A percentile compares a stretch with the other conserved stretches of the same genome.
Conservation (phyloP, 2,329 filamentous ascomycete genomes). For the Massarina eburnea region DNA sequence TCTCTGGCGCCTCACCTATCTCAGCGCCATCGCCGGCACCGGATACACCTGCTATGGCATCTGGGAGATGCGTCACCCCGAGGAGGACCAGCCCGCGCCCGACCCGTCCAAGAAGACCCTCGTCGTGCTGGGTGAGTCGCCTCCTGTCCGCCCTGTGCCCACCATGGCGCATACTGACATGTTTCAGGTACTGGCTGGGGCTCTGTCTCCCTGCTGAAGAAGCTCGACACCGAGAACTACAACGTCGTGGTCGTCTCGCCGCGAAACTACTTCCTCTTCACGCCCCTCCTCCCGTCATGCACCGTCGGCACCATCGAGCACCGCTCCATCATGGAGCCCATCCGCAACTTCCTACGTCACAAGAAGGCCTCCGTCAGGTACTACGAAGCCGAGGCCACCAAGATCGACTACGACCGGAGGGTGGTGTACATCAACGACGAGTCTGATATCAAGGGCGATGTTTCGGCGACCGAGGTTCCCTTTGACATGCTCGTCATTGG, state of each 20-base stretch:
- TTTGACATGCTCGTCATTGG: constrained; percentile 99
- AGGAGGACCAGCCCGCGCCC: constrained; percentile 71
- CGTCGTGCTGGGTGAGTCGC: constrained; percentile 80
- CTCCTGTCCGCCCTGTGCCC: constrained; percentile 4
- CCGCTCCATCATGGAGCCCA: constrained; percentile 99
- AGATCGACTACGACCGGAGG: constrained; percentile 90
- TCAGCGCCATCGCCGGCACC: constrained; percentile 69
- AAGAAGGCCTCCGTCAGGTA: constrained; percentile 93
- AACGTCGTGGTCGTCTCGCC: constrained; percentile 97
- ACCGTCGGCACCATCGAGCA: constrained; percentile 98
- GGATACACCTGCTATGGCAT: constrained; percentile 78
- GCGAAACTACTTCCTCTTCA: constrained; percentile 99
- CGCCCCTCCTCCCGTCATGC: constrained; percentile 92
- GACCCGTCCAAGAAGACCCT: constrained; percentile 95
- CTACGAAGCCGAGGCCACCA: constrained; percentile 96
- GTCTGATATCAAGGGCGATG: constrained; percentile 86
- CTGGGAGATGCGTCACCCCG: constrained; percentile 79
- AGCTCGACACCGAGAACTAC: constrained; percentile 98
- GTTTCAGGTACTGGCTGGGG: constrained; percentile 88
- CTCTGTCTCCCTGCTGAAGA: constrained; percentile 94
- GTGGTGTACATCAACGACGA: constrained; percentile 87
- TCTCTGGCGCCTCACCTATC: constrained; percentile 80
- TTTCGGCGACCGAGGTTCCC: constrained; percentile 80
- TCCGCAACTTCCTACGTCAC: constrained; percentile 91
- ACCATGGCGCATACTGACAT: constrained; percentile 12